A percentile compares a stretch with the other conserved stretches of the same genome.
These are phyloP conservation scores for Gracilaria domingensis DNA, from an alignment of 23 red algal species.

Conservation along the genomic window DNA sequence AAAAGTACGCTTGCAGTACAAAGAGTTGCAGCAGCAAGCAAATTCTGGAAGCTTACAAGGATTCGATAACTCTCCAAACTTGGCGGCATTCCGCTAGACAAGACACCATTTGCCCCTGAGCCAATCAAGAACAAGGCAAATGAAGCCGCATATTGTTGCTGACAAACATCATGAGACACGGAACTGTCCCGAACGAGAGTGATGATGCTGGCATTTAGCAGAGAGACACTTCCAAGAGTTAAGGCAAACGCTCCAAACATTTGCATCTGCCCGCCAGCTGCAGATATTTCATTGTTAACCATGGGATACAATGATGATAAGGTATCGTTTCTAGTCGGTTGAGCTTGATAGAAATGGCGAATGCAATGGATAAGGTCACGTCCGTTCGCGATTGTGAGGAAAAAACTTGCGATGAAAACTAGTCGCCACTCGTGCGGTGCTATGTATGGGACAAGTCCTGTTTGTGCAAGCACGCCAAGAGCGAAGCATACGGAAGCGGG, in stretches of 20 bases:
- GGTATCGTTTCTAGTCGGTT: not conserved
- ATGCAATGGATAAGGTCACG: constrained; percentile 37
- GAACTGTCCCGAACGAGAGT: not conserved
- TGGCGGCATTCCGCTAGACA: not conserved
- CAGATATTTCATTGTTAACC: not conserved
- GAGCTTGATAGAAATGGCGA: constrained; percentile 6
- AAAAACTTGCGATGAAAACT: constrained; percentile 37
- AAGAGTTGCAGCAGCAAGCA: constrained; percentile 30
- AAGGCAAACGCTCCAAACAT: constrained; percentile 25
- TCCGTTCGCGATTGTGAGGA: constrained; percentile 25
- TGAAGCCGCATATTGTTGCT: constrained; percentile 32
- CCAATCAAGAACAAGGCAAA: constrained; percentile 47
- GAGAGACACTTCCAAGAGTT: constrained; percentile 17
- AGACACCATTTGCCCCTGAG: constrained; percentile 15
- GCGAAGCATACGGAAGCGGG: constrained; percentile 32
- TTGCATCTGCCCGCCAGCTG: constrained; percentile 42
- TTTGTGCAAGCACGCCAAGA: constrained; percentile 28
- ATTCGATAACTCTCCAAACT: constrained; percentile 26
- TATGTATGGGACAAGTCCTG: constrained; percentile 25
- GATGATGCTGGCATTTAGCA: constrained; percentile 42
- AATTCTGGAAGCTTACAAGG: constrained; percentile 21
- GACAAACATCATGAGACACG: not conserved
- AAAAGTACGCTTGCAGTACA: constrained; percentile 12
- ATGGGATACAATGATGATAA: not conserved
- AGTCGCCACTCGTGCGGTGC: constrained; percentile 28